Evolutionary conservation across 352 stramenopile species (phyloP).

Genomic region (Globisporangium yorkense): DNA sequence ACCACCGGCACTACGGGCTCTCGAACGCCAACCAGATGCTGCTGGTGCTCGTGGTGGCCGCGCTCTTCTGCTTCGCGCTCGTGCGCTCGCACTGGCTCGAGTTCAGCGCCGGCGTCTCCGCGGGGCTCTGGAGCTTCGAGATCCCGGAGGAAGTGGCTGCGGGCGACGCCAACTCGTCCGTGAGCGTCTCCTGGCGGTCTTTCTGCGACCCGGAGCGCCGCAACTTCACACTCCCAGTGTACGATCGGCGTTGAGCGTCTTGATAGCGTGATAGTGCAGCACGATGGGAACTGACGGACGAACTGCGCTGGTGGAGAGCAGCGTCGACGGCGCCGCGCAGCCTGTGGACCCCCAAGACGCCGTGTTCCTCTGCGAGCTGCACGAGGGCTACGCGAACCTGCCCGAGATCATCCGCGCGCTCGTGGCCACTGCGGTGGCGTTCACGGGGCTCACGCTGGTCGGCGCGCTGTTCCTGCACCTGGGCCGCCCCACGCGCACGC

Average conservation of each 20-base stretch:
- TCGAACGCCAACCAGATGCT: slow-evolving; percentile 86
- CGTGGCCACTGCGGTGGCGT: slow-evolving; percentile 40
- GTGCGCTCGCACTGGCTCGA: slow-evolving; percentile 59
- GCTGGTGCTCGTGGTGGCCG: slow-evolving; percentile 43
- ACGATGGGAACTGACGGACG: too few species aligned
- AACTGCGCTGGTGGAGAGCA: neutral
- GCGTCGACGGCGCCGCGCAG: slow-evolving; percentile 5
- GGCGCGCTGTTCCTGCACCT: slow-evolving; percentile 62
- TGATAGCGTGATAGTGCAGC: too few species aligned
- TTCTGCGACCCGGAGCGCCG: slow-evolving; percentile 34
- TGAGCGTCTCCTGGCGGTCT: slow-evolving; percentile 31
- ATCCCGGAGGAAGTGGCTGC: slow-evolving; percentile 15
- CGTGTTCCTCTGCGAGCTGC: slow-evolving; percentile 28
- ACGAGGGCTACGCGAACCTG: slow-evolving; percentile 21
- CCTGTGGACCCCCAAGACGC: slow-evolving; percentile 15
- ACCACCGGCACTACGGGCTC: slow-evolving; percentile 67
- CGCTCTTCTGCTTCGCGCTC: slow-evolving; percentile 56
- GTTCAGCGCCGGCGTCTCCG: slow-evolving; percentile 32
- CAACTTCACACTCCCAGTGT: slow-evolving; percentile 27
- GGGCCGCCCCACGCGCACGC: slow-evolving; percentile 45
- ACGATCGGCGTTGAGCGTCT: neutral
- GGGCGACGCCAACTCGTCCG: slow-evolving; percentile 28
- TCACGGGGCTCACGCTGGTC: slow-evolving; percentile 33
- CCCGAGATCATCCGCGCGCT: slow-evolving; percentile 33
- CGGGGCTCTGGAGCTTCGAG: slow-evolving; percentile 51